Base-by-base conservation (phyloP, 83 land plant genomes). In the Thuja plicata region DNA sequence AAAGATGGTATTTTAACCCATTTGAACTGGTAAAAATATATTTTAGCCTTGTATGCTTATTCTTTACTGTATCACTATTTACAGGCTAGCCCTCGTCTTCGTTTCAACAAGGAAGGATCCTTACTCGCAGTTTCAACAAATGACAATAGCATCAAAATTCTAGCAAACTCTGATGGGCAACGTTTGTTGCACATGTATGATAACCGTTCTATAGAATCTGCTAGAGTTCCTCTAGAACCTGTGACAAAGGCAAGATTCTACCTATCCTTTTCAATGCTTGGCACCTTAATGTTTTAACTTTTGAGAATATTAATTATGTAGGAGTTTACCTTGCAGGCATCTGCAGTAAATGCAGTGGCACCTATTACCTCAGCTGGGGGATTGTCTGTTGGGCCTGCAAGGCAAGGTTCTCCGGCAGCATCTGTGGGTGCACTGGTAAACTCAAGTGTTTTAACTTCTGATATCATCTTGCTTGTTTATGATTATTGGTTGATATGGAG, bases 61-160 rank as follows among this genome's bases (percentile, higher is more conserved):
- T 80, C 38, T 73, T 84, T 8, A 34, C 78, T 87, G 87, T 41
- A 54, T 15, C 57, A 54, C 17, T 54, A 54, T 78, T 32, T 86
- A 62, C 93, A 96, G 98, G 92, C 96, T 62, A 94, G 95, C 60
- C 98, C 98, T 50, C 94, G 96, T 37, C 89, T 96, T 27, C 92
- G 98, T 43, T 96, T 96, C 88, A 95, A 94, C 90, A 96, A 94
- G 85, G 97, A 95, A 88, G 98, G 98, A n/a, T 88, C 92, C 24
- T 88, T 96, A 55, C 91, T 96, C 45, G 98, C 98, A 85, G 98
- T 96, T 79, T 94, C 98, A 55, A 91, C 98, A 48, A 92, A 88
- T 87, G 98, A 96, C 34, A 96, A 95, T 90, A 92, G 94, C 48
- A 89, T 96, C 43, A 96, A 94, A 89, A 92, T 96, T 88, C 88